A percentile compares a stretch with the other conserved stretches of the same genome.
phyloP scores from a whole-genome alignment of 1,284 basidiomycete genomes.

The Peniophora sp. region DNA sequence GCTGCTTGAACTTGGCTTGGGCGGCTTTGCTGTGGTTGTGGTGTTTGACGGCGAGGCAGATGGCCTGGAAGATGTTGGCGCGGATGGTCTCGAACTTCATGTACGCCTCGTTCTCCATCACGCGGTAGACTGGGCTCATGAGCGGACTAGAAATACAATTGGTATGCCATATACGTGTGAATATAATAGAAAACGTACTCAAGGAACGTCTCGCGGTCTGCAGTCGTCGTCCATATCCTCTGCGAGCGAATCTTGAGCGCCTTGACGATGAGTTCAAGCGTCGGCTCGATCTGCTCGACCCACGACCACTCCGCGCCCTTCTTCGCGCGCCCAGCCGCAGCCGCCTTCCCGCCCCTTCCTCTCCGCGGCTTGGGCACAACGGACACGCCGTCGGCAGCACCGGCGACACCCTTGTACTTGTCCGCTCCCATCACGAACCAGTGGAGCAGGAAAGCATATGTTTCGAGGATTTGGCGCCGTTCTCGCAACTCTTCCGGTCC shows the following conservation, averaged over 20 bases:
- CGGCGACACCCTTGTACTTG: constrained; percentile 73
- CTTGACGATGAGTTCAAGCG: constrained; percentile 64
- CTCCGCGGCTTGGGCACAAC: constrained; percentile 37
- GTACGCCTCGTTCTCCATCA: constrained; percentile 82
- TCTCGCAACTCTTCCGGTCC: constrained; percentile 62
- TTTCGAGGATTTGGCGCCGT: constrained; percentile 74
- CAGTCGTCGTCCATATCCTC: constrained; percentile 81
- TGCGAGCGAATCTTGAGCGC: constrained; percentile 70
- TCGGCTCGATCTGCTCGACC: constrained; percentile 65
- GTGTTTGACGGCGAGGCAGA: constrained; percentile 88
- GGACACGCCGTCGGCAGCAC: constrained; percentile 43
- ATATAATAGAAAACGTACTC: constrained; percentile 38
- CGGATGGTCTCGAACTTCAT: constrained; percentile 78
- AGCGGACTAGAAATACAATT: constrained; percentile 54
- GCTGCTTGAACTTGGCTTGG: constrained; percentile 88
- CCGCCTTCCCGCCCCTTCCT: constrained; percentile 56
- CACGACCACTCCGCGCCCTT: constrained; percentile 62
- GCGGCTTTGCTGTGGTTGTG: constrained; percentile 81
- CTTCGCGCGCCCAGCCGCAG: constrained; percentile 26
- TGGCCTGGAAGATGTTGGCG: constrained; percentile 76
- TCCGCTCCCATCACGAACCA: constrained; percentile 82
- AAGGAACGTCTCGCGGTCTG: constrained; percentile 79
- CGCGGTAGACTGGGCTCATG: constrained; percentile 78
- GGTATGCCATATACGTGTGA: constrained; percentile 3
- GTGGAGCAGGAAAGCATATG: constrained; percentile 80